Evolutionary conservation across 1,139 yeast genomes (phyloP).

Genomic region (Blastobotrys illinoisensis): DNA sequence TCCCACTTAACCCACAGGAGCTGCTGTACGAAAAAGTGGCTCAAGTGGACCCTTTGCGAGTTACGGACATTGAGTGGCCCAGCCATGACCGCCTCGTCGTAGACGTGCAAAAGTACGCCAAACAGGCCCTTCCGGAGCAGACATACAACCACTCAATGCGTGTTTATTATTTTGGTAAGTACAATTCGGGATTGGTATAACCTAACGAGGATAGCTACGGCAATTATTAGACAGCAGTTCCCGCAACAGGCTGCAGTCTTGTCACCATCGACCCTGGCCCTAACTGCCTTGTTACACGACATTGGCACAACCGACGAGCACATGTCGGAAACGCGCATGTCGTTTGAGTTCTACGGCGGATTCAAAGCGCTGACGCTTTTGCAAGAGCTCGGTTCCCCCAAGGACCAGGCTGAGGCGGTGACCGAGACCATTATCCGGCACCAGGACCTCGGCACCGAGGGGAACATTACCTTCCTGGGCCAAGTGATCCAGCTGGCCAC

Average conservation of each 20-base stretch:
- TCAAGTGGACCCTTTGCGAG: neutral
- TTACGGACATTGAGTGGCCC: neutral
- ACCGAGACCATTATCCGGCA: conserved; percentile 21
- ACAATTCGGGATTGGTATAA: neutral
- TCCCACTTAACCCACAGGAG: neutral
- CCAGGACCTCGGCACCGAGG: conserved; percentile 20
- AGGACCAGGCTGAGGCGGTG: conserved; percentile 22
- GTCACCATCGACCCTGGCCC: conserved; percentile 14
- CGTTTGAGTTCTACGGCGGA: conserved; percentile 23
- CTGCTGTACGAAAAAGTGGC: neutral
- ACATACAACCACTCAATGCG: conserved; percentile 20
- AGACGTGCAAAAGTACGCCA: conserved; percentile 11
- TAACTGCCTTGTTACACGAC: conserved; percentile 18
- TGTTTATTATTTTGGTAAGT: conserved; percentile 16
- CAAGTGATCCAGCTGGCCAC: conserved; percentile 21
- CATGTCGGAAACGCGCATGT: conserved; percentile 19
- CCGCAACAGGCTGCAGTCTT: conserved; percentile 17
- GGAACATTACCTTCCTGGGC: conserved; percentile 17
- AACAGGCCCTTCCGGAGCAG: conserved; percentile 14
- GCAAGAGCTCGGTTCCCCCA: conserved; percentile 10
- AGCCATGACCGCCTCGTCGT: neutral
- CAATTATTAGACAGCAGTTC: conserved; percentile 19
- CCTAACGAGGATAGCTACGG: conserved; percentile 1
- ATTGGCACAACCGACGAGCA: conserved; percentile 21
- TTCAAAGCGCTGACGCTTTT: conserved; percentile 18